Percentiles rank a stretch among this genome's conserved stretches.
Conservation (phyloP, 768 basidiomycete genomes). For the Pleurotus sapidus region DNA sequence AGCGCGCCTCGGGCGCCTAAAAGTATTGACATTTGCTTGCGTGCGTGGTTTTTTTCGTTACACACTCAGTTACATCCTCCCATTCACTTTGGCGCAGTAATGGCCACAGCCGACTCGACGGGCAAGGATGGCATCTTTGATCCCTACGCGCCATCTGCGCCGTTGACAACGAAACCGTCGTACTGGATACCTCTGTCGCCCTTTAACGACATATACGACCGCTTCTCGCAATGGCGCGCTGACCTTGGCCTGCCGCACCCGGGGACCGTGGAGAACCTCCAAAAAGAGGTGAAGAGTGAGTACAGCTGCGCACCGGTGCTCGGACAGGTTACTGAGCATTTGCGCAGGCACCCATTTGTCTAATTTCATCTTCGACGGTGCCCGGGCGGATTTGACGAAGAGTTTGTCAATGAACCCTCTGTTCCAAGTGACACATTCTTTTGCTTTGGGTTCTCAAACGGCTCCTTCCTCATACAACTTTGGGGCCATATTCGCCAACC, state of each 20-base stretch:
- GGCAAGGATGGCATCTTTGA: constrained; percentile 41
- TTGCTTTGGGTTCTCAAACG: constrained; percentile 86
- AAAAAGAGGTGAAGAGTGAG: constrained; percentile 90
- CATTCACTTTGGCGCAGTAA: constrained; percentile 23
- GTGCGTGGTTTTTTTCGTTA: constrained; percentile 33
- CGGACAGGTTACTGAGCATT: constrained; percentile 7
- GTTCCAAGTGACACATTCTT: constrained; percentile 98
- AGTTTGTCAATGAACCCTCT: constrained; percentile 89
- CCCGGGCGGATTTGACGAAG: constrained; percentile 93
- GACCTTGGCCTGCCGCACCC: constrained; percentile 84
- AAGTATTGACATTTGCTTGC: constrained; percentile 19
- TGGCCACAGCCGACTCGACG: constrained; percentile 42
- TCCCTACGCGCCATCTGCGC: constrained; percentile 29
- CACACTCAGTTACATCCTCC: constrained; percentile 20
- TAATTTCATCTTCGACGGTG: constrained; percentile 97
- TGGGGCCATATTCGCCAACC: constrained; percentile 87
- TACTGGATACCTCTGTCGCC: constrained; percentile 51
- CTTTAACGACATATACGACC: constrained; percentile 62
- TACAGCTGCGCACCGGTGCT: constrained; percentile 7
- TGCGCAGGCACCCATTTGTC: constrained; percentile 80
- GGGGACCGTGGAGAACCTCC: constrained; percentile 90
- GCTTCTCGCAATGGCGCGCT: constrained; percentile 79
- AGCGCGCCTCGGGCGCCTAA: background rate
- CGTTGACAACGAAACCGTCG: constrained; percentile 29
- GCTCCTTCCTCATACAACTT: constrained; percentile 89